phyloP scores from a whole-genome alignment of 2,329 filamentous ascomycete genomes.

The Cadophora malorum region DNA sequence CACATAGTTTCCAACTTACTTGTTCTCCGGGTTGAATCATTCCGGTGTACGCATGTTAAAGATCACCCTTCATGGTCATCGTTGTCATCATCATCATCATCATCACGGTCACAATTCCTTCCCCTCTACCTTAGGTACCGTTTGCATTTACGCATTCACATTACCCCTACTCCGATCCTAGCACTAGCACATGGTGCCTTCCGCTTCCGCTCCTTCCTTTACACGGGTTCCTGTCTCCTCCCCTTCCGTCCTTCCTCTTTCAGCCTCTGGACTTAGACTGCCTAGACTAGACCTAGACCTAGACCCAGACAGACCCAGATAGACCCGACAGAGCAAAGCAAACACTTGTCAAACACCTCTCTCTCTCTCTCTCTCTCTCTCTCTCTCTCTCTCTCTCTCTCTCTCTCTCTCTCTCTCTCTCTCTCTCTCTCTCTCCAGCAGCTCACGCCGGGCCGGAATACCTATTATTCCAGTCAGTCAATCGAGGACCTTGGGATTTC shows the following conservation, averaged over 20 bases:
- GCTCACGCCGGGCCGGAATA: background rate
- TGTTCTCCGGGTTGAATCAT: no score
- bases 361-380: background rate
- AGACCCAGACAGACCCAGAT: background rate
- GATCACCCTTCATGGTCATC: no score
- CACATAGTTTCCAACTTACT: no score
- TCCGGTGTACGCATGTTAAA: no score
- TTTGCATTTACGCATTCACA: background rate
- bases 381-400: no score
- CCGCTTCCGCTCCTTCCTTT: background rate
- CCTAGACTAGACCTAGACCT: background rate
- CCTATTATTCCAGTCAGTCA: background rate
- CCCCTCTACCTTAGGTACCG: no score
- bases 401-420: no score
- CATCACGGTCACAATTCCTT: no score
- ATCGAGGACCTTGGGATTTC: background rate
- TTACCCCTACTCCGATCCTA: background rate
- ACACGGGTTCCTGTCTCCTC: background rate
- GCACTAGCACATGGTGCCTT: background rate
- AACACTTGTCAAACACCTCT: no score
- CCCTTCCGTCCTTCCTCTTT: background rate
- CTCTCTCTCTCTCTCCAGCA: background rate
- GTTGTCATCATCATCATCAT: no score
- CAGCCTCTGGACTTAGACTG: background rate
- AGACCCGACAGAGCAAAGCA: no score